Evolutionary conservation across 1,139 yeast genomes (phyloP), one percentile per base, ranked within the genome.

Genomic region (Kurtzmaniella quercitrusa): DNA sequence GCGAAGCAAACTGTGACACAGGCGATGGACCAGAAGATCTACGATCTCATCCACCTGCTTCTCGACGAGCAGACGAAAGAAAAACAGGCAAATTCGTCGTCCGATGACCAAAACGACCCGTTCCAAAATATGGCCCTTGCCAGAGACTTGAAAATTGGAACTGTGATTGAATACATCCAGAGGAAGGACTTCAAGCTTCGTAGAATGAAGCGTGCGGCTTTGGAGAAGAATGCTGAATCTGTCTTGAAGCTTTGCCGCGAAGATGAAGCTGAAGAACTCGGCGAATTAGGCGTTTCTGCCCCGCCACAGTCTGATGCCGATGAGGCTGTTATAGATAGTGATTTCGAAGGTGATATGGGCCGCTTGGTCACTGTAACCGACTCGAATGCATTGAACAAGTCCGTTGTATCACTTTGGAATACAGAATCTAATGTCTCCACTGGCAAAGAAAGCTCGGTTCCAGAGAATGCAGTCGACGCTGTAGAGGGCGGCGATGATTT

Each of bases 321-420:
- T 31, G 62, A 60, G 27, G 56, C 55, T 6, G 55, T 52, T 2
- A 49, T 52, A 4, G 72, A 71, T 41, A 70, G 73, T 38, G 79
- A 74, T 38, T 64, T 66, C 40, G 77, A 70, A n/a, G 68, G 57
- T 4, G 73, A 69, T 44, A 70, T 65, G 18, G 68, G 68, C 16
- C 76, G 79, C 24, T 55, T 87, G 49, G 81, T 88, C 86, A 81
- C 77, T 2, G 73, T 72, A 1, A 68, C 68, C 40, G 85, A 82
- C 48, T 56, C 70, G 3, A 90, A 89, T 55, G 70, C 78, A 3
- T 75, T 88, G 65, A 91, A 91, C 60, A 87, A 83, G 56, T 79
- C 85, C 21, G 85, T 90, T 2, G 85, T 85, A 0, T 75, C 81
- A 15, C 63, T 82, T 42, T 90, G 96, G 97, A 74, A 72, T 42